A percentile compares a stretch with the other conserved stretches of the same genome.
Evolutionary conservation across 768 basidiomycete species (phyloP).

Genomic region (Mycena indigotica): DNA sequence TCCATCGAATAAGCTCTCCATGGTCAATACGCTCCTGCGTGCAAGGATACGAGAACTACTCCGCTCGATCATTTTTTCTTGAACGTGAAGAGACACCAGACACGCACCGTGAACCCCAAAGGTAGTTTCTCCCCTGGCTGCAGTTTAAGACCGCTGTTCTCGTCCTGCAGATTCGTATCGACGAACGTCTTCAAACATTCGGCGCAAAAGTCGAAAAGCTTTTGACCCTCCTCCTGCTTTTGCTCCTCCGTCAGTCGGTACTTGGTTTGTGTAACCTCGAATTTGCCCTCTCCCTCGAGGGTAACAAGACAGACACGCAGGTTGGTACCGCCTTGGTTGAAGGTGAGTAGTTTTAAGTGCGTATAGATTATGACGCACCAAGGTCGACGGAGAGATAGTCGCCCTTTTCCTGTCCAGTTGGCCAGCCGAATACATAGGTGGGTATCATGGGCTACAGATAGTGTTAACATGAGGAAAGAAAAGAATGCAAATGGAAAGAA

Average conservation of each 20-base stretch:
- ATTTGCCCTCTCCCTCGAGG: constrained; percentile 90
- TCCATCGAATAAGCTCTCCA: constrained; percentile 94
- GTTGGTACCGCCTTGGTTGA: constrained; percentile 80
- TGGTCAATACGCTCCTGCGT: constrained; percentile 93
- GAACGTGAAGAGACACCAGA: too few relatives aligned
- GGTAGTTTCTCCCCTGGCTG: constrained; percentile 65
- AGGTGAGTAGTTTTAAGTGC: neutral
- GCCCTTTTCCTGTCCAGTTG: constrained; percentile 84
- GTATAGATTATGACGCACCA: constrained; percentile 48
- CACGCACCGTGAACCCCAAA: constrained; percentile 88
- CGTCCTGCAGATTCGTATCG: constrained; percentile 63
- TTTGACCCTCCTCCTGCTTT: constrained; percentile 96
- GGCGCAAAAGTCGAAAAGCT: constrained; percentile 96
- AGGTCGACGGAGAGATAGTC: constrained; percentile 90
- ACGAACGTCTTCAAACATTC: constrained; percentile 91
- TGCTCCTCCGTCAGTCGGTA: constrained; percentile 97
- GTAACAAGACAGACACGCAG: constrained; percentile 97
- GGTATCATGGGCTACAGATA: constrained; percentile 86
- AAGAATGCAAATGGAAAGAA: too few relatives aligned
- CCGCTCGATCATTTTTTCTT: too few relatives aligned
- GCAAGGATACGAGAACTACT: constrained; percentile 98
- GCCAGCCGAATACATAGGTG: constrained; percentile 96
- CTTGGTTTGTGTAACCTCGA: constrained; percentile 97
- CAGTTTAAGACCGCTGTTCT: constrained; percentile 49
- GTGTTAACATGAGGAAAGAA: too few relatives aligned